A percentile compares a stretch with the other conserved stretches of the same genome.
Evolutionary conservation across 2,329 filamentous ascomycete species (phyloP).

Genomic region (Hypoxylon sp.): DNA sequence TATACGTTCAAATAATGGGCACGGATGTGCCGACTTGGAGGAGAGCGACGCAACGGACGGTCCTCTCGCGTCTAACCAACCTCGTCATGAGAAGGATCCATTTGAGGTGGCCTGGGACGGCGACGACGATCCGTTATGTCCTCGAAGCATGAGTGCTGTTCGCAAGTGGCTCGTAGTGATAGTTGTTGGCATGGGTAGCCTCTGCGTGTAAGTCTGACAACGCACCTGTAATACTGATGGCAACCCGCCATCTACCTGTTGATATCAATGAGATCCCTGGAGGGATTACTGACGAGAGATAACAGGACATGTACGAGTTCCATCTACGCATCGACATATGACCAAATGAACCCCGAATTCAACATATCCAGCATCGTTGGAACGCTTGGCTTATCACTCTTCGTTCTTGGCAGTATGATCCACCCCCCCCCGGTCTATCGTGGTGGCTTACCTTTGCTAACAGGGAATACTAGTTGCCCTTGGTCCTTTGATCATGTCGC

Average conservation of each 20-base stretch:
- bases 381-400: slow-evolving; percentile 81
- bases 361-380: slow-evolving; percentile 73
- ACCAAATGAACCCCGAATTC: slow-evolving; percentile 79
- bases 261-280: too few relatives aligned
- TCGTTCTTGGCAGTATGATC: slow-evolving; percentile 75
- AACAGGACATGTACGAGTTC: slow-evolving; percentile 81
- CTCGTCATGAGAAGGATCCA: slow-evolving; percentile 49
- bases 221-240: neutral
- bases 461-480: slow-evolving; percentile 55
- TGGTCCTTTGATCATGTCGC: slow-evolving; percentile 69
- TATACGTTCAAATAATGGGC: slow-evolving; percentile 38
- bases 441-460: slow-evolving; percentile 52
- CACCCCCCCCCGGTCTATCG: neutral
- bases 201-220: slow-evolving; percentile 78
- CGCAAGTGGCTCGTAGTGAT: slow-evolving; percentile 82
- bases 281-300: slow-evolving; percentile 7
- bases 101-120: slow-evolving; percentile 81
- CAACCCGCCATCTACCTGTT: neutral
- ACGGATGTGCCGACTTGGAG: slow-evolving; percentile 39
- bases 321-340: slow-evolving; percentile 87
- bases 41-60: slow-evolving; percentile 27
- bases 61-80: slow-evolving; percentile 7
- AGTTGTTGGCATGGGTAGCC: slow-evolving; percentile 75
- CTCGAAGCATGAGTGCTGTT: slow-evolving; percentile 53
- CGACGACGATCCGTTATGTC: slow-evolving; percentile 69